Evolutionary conservation across 192 early-diverging fungal species (phyloP), one percentile per base, ranked within the genome.

Genomic region (Backusella australiensis): DNA sequence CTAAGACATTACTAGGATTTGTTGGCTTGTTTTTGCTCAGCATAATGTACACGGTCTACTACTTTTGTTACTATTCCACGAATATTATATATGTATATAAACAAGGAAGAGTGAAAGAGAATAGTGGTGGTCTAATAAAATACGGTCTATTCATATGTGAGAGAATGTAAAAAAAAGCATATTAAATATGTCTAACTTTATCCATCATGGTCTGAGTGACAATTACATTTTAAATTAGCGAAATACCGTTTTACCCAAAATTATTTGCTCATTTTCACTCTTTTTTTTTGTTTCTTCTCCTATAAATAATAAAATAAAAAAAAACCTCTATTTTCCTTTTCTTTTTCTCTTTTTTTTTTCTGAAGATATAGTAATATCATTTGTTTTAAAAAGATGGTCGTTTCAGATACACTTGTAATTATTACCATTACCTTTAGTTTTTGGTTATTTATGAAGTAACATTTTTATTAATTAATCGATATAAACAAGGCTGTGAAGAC

Each of bases 231-330:
- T 59, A 59, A 59, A 59, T 59, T 59, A 11, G 56, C 56, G 56
- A 59, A 59, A 56, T 56, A 56, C 53, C 53, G 53, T 56, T 56
- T 56, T 56, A 56, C 53, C 53, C 53, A 49, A 52, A 32, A 56
- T 21, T 56, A 23, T 56, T 56, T 23, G 19, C 53, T 23, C 5
- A 21, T 53, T 21, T 21, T 53, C n/a, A 52, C n/a, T 5, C 19
- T 52, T 52, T 52, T 21, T 52, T 49, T 49, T 49, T 49, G 6
- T 52, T 23, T 56, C 53, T 23, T 56, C 56, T 59, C 56, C 56
- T 59, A 59, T 59, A 59, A 59, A 59, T 59, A 49, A 49, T 49
- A 49, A 49, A 17, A 49, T 19, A 49, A n/a, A 49, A 46, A 46
- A 59, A 59, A 59, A 8, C 23, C 23, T 29, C 23, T 26, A 4